These are phyloP conservation scores for Fusarium sp. DNA, from an alignment of 2,329 filamentous ascomycete genomes.

Conservation along the genomic window DNA sequence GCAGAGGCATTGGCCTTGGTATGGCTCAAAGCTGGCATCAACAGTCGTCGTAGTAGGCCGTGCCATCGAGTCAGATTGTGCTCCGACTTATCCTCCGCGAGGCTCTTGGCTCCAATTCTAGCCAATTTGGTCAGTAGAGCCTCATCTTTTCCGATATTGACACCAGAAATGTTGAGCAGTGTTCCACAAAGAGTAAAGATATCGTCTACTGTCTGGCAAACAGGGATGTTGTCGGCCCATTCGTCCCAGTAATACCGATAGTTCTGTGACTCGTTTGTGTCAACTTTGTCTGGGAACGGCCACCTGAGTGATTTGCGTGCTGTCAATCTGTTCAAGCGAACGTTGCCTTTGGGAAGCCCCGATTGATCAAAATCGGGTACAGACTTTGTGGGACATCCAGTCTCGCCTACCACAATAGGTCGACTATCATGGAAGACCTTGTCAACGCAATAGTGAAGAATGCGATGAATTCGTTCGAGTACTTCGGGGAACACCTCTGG, in stretches of 20 bases:
- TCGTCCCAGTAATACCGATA: conserved; percentile 98
- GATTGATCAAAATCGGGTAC: conserved; percentile 71
- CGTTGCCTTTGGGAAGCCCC: conserved; percentile 75
- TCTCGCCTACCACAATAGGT: conserved; percentile 50
- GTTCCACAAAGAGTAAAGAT: conserved; percentile 88
- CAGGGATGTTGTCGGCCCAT: conserved; percentile 92
- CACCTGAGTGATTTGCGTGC: conserved; percentile 81
- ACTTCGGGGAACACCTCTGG: conserved; percentile 87
- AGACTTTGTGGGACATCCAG: conserved; percentile 60
- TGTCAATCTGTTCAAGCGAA: conserved; percentile 71
- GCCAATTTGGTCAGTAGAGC: conserved; percentile 83
- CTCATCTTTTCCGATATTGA: conserved; percentile 89
- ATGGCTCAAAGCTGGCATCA: conserved; percentile 90
- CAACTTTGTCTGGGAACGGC: conserved; percentile 84
- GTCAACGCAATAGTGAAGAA: conserved; percentile 84
- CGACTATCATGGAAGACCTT: conserved; percentile 72
- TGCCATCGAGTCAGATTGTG: conserved; percentile 84
- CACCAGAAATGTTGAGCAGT: conserved; percentile 85
- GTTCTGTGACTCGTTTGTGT: conserved; percentile 79
- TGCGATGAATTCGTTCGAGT: conserved; percentile 83
- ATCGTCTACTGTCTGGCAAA: conserved; percentile 92
- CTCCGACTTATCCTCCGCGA: conserved; percentile 77
- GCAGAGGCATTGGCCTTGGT: conserved; percentile 86
- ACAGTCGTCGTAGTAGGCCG: conserved; percentile 82
- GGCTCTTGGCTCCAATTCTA: conserved; percentile 84